These are phyloP conservation scores for Aegilops bicornis DNA, from an alignment of 176 grass and related monocot genomes.

Conservation along the genomic window DNA sequence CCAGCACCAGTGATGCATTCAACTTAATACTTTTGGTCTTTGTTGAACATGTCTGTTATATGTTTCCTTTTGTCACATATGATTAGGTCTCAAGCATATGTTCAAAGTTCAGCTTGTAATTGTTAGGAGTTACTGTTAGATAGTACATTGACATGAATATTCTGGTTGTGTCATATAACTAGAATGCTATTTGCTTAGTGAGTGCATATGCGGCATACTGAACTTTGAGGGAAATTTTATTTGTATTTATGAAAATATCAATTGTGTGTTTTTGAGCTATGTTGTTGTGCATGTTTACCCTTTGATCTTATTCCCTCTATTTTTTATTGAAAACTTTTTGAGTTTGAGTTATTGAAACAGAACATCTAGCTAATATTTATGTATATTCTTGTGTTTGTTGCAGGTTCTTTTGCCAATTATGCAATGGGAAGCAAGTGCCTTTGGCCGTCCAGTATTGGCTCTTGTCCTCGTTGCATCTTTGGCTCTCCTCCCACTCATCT, in stretches of 20 bases:
- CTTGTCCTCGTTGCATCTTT: slow-evolving; percentile 75
- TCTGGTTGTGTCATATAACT: neutral
- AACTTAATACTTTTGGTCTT: neutral
- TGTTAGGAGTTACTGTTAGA: neutral
- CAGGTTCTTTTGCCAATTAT: slow-evolving; percentile 89
- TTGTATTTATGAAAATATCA: neutral
- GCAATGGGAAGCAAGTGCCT: slow-evolving; percentile 98
- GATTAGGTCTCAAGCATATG: neutral
- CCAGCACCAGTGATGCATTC: neutral
- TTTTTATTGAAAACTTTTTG: neutral
- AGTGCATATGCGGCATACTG: neutral
- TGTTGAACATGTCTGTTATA: neutral
- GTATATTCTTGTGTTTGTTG: neutral
- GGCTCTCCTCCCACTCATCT: slow-evolving; percentile 78
- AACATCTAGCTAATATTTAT: neutral
- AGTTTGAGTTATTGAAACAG: neutral
- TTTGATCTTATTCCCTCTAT: slow-evolving; percentile 11
- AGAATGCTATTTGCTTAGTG: neutral
- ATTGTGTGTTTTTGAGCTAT: slow-evolving; percentile 5
- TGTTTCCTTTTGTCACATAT: neutral
- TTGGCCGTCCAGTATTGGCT: slow-evolving; percentile 84
- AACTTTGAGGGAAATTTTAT: neutral
- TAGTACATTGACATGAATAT: neutral
- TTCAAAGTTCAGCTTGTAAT: neutral
- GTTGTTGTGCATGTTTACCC: neutral